A percentile compares a stretch with the other conserved stretches of the same genome.
Evolutionary conservation across 768 basidiomycete species (phyloP).

Genomic region (Agrocybe chaxingu): DNA sequence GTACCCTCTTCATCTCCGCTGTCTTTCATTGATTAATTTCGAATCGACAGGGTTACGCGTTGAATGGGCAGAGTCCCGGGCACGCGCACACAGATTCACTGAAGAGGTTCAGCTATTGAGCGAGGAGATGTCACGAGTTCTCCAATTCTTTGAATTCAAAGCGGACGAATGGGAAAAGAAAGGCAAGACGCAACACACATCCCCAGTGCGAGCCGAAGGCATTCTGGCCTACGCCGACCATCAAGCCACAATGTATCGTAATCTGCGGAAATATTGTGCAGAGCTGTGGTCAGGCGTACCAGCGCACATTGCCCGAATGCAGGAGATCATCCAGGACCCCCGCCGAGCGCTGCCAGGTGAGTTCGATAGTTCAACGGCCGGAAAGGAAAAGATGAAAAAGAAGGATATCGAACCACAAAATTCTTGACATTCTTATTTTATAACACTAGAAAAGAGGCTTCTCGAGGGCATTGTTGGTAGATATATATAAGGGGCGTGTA

Average conservation of each 20-base stretch:
- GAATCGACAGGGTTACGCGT: slow-evolving; percentile 8
- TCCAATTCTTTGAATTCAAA: slow-evolving; percentile 19
- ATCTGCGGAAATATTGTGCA: neutral
- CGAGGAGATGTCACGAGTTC: slow-evolving; percentile 24
- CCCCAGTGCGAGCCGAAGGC: neutral
- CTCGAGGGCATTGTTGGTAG: too few species aligned
- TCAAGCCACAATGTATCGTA: slow-evolving; percentile 1
- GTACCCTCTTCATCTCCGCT: neutral
- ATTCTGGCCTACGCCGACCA: slow-evolving; percentile 3
- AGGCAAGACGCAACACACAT: neutral
- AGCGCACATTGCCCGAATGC: slow-evolving; percentile 1
- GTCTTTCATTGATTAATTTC: neutral
- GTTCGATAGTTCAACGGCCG: neutral
- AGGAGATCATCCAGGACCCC: neutral
- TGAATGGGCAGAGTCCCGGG: slow-evolving; percentile 20
- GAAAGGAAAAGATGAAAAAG: too few species aligned
- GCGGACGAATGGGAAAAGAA: slow-evolving; percentile 12
- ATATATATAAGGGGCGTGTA: too few species aligned
- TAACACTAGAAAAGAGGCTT: too few species aligned
- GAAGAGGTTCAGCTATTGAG: slow-evolving; percentile 21
- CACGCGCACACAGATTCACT: slow-evolving; percentile 10
- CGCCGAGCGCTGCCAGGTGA: neutral
- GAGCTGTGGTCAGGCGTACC: neutral
- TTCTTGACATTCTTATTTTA: too few species aligned
- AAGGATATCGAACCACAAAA: too few species aligned